Conservation (phyloP, 1,139 yeast genomes). For the Torulaspora pretoriensis region DNA sequence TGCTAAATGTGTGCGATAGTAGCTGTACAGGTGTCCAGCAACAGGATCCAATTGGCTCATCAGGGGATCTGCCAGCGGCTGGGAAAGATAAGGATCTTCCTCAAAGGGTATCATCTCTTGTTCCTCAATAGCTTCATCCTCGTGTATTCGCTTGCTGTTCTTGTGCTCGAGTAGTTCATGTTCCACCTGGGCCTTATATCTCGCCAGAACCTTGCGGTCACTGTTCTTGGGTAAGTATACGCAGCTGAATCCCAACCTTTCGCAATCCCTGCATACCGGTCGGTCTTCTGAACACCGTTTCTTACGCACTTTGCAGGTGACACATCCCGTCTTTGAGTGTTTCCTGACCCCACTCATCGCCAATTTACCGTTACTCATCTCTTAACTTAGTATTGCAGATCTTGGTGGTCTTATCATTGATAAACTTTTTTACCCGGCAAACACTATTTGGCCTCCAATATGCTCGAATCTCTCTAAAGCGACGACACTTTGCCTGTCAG, state of each 20-base stretch:
- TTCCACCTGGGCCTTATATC: constrained; percentile 31
- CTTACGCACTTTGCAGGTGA: constrained; percentile 59
- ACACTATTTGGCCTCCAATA: too few species aligned
- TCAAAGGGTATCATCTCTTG: not conserved
- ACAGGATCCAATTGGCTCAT: constrained; percentile 38
- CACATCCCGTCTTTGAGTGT: constrained; percentile 51
- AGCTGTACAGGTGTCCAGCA: constrained; percentile 55
- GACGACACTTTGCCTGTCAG: too few species aligned
- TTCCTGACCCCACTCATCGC: constrained; percentile 9
- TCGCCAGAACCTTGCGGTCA: constrained; percentile 19
- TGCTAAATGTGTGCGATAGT: constrained; percentile 60
- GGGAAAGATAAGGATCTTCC: constrained; percentile 5
- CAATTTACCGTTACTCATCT: not conserved
- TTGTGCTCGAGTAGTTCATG: constrained; percentile 18
- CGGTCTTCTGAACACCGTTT: constrained; percentile 57
- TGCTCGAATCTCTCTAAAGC: too few species aligned
- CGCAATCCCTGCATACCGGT: constrained; percentile 54
- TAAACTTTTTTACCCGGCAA: not conserved
- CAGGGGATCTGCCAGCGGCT: constrained; percentile 32
- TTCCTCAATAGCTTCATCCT: not conserved
- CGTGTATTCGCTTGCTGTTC: constrained; percentile 15
- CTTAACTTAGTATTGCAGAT: not conserved
- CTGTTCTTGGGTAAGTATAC: constrained; percentile 40
- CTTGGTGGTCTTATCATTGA: not conserved
- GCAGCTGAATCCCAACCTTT: constrained; percentile 46